These are phyloP conservation scores for Fraxinus velutina DNA, from an alignment of 305 asterid genomes.

Conservation along the genomic window DNA sequence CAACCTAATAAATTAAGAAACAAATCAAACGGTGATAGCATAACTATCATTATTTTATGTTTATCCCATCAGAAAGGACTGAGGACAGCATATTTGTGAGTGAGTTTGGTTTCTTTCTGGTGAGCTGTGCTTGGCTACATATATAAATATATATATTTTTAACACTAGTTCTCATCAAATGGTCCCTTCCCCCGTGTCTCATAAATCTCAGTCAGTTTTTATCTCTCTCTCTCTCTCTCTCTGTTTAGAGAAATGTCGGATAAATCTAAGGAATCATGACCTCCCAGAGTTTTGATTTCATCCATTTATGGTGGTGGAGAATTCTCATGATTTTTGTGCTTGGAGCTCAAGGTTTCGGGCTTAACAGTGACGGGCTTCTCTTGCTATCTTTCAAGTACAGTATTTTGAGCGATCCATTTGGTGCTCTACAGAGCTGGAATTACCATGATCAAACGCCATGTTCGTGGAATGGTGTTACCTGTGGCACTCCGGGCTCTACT, in stretches of 20 bases:
- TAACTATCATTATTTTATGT: conserved; percentile 27
- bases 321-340: conserved; percentile 34
- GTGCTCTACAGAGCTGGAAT: conserved; percentile 50
- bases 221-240: conserved; percentile 14
- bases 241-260: conserved; percentile 44
- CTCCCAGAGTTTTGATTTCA: conserved; percentile 30
- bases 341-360: conserved; percentile 38
- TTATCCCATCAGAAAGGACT: conserved; percentile 32
- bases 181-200: conserved; percentile 17
- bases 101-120: conserved; percentile 49
- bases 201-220: conserved; percentile 31
- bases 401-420: conserved; percentile 54
- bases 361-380: conserved; percentile 60
- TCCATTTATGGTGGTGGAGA: conserved; percentile 50
- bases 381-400: conserved; percentile 58
- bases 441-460: conserved; percentile 56
- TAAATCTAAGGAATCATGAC: conserved; percentile 43
- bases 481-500: conserved; percentile 51
- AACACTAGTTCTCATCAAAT: conserved; percentile 26
- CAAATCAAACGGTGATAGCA: background rate
- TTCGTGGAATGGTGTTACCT: conserved; percentile 66
- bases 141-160: background rate
- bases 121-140: conserved; percentile 43
- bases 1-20: background rate
- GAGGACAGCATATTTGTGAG: conserved; percentile 50